A percentile compares a stretch with the other conserved stretches of the same genome.
These are phyloP conservation scores for Pogostemon cablin DNA, from an alignment of 257 asterid species.

Conservation along the genomic window DNA sequence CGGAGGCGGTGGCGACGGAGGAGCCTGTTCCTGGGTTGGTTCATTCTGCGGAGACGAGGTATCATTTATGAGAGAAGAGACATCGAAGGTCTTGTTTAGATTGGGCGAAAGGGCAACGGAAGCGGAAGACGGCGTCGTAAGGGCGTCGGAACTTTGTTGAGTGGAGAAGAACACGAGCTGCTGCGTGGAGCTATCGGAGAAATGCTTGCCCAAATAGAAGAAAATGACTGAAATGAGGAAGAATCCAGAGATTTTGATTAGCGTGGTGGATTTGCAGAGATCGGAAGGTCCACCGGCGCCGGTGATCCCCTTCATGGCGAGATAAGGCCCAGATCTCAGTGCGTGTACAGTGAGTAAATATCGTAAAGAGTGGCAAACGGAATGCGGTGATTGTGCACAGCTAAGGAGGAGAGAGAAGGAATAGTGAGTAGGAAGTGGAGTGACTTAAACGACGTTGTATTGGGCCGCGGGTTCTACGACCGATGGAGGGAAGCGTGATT, in stretches of 20 bases:
- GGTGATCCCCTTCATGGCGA: constrained; percentile 47
- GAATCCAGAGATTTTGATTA: constrained; percentile 52
- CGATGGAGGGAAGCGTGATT: constrained; percentile 35
- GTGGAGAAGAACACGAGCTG: constrained; percentile 66
- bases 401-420: background rate
- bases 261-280: constrained; percentile 53
- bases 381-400: background rate
- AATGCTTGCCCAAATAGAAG: constrained; percentile 74
- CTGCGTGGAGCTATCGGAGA: constrained; percentile 56
- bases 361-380: background rate
- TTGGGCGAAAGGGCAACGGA: constrained; percentile 60
- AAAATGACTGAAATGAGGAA: constrained; percentile 53
- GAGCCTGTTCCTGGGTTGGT: constrained; percentile 1
- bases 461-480: constrained; percentile 29
- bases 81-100: constrained; percentile 50
- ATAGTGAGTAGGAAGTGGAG: constrained; percentile 37
- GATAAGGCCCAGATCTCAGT: constrained; percentile 38
- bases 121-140: constrained; percentile 29
- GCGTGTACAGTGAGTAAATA: background rate
- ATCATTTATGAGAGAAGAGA: constrained; percentile 46
- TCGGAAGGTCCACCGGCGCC: constrained; percentile 45
- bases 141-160: constrained; percentile 38
- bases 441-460: constrained; percentile 35
- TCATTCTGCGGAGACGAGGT: constrained; percentile 29
- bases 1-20: constrained; percentile 34